Evolutionary conservation across 2,329 filamentous ascomycete genomes (phyloP).

Genomic region (Sporothrix inflata): DNA sequence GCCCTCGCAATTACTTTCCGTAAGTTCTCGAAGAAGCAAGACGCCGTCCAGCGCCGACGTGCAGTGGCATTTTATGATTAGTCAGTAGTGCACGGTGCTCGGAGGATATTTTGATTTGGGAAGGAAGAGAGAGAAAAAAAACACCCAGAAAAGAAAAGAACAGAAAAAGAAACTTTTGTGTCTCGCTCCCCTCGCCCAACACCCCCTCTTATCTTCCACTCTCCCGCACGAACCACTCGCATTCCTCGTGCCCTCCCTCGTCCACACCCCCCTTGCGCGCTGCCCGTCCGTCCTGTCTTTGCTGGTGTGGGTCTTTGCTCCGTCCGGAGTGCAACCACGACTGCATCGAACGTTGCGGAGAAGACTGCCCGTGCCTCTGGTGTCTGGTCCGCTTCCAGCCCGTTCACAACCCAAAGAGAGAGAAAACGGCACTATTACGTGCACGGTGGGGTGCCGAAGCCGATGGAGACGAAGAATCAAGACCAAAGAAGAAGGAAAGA

Average conservation of each 20-base stretch:
- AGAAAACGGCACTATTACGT: background rate
- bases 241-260: conserved; percentile 10
- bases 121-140: background rate
- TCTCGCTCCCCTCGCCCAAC: background rate
- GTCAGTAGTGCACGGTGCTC: background rate
- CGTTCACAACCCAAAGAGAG: no score
- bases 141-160: background rate
- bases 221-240: background rate
- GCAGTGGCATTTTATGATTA: background rate
- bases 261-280: background rate
- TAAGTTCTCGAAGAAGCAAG: background rate
- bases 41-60: background rate
- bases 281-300: background rate
- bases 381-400: background rate
- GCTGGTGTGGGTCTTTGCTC: background rate
- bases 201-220: background rate
- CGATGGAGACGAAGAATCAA: background rate
- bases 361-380: background rate
- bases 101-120: background rate
- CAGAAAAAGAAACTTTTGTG: background rate
- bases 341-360: conserved; percentile 19
- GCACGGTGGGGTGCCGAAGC: conserved; percentile 7
- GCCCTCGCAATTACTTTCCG: background rate
- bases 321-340: background rate
- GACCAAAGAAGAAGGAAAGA: conserved; percentile 4